Evolutionary conservation across 139 green algal species (phyloP).

Genomic region (Haematococcus sp.): DNA sequence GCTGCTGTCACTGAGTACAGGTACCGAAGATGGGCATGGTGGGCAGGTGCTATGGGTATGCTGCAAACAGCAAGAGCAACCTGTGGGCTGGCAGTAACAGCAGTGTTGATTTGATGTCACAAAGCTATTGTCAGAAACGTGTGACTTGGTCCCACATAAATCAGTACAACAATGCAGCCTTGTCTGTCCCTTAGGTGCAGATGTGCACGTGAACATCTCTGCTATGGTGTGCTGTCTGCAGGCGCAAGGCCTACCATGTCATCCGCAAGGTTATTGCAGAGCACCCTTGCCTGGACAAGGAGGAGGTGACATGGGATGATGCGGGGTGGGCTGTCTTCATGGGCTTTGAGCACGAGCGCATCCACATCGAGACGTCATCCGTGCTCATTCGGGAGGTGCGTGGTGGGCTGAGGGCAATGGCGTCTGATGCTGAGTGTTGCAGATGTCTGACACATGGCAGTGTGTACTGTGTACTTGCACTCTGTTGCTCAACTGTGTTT

Average conservation of each 20-base stretch:
- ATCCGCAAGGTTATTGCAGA: slow-evolving; percentile 44
- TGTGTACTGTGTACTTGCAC: background rate
- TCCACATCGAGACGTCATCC: slow-evolving; percentile 44
- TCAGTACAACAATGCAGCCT: no score
- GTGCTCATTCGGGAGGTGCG: slow-evolving; percentile 67
- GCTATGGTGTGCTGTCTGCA: no score
- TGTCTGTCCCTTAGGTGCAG: no score
- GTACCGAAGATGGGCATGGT: no score
- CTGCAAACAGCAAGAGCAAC: no score
- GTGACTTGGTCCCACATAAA: no score
- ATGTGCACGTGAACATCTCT: no score
- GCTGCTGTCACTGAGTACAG: slow-evolving; percentile 42
- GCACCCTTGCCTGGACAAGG: slow-evolving; percentile 48
- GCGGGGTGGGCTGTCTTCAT: slow-evolving; percentile 72
- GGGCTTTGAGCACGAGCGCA: slow-evolving; percentile 82
- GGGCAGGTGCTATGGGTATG: no score
- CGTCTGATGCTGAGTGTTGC: background rate
- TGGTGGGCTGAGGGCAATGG: background rate
- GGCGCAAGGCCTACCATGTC: slow-evolving; percentile 35
- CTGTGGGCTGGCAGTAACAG: no score
- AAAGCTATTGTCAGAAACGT: no score
- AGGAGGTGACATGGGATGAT: slow-evolving; percentile 31
- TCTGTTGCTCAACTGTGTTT: no score
- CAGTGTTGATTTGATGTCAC: no score
- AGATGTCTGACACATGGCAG: background rate